Evolutionary conservation across 345 rosid species (phyloP).

Genomic region (Syzygium jambos): DNA sequence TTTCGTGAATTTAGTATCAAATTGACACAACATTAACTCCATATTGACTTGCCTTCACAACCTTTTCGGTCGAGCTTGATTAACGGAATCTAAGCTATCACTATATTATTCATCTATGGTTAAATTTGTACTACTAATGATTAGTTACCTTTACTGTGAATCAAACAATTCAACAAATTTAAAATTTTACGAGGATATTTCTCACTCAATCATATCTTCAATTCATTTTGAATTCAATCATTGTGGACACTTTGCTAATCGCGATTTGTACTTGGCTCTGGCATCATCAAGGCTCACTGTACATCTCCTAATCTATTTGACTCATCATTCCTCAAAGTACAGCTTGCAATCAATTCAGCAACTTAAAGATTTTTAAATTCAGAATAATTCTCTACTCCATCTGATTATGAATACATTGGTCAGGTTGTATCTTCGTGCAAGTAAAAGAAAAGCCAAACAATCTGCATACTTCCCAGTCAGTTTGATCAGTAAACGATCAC

Average conservation of each 20-base stretch:
- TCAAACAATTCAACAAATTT: not conserved
- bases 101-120: not conserved
- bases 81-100: not conserved
- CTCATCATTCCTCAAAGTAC: not conserved
- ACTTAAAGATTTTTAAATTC: not conserved
- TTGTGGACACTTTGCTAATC: not conserved
- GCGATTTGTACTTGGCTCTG: not conserved
- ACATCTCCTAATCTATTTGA: not conserved
- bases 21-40: not conserved
- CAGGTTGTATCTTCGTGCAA: not conserved
- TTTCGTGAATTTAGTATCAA: not conserved
- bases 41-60: not conserved
- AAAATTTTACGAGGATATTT: not conserved
- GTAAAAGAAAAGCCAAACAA: not conserved
- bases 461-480: not conserved
- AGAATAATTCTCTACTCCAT: not conserved
- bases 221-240: not conserved
- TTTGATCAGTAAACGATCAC: not conserved
- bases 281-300: not conserved
- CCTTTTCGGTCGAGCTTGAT: not conserved
- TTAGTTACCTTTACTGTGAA: not conserved
- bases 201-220: not conserved
- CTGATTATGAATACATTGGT: not conserved
- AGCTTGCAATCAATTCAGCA: not conserved
- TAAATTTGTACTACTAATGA: not conserved